Evolutionary conservation across 2,329 filamentous ascomycete species (phyloP).

Genomic region (Zalaria obscura): DNA sequence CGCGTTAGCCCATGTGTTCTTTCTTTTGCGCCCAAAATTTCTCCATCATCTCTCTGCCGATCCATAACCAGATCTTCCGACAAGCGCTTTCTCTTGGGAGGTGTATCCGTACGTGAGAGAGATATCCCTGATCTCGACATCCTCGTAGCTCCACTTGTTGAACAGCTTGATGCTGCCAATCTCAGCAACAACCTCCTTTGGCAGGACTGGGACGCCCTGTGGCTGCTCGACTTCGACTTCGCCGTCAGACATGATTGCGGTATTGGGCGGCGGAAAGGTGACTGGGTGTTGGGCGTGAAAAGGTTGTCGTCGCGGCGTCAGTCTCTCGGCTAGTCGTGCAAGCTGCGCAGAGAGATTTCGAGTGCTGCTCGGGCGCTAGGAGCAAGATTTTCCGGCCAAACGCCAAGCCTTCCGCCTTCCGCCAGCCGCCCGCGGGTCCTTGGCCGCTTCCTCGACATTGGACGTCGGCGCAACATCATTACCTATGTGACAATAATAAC

Average conservation of each 20-base stretch:
- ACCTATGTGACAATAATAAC: too few species aligned
- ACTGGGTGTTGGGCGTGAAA: not conserved
- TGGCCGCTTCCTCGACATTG: too few species aligned
- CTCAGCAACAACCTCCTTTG: constrained; percentile 83
- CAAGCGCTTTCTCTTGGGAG: constrained; percentile 4
- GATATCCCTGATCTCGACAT: constrained; percentile 99
- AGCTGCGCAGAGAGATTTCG: too few species aligned
- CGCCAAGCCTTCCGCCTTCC: too few species aligned
- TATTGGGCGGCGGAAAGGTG: constrained; percentile 3
- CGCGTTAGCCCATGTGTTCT: constrained; percentile 10
- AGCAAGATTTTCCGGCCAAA: too few species aligned
- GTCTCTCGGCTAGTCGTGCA: too few species aligned
- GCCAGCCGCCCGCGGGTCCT: too few species aligned
- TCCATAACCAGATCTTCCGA: not conserved
- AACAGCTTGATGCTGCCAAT: constrained; percentile 91
- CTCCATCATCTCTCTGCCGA: not conserved
- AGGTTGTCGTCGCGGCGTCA: too few species aligned
- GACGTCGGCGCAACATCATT: too few species aligned
- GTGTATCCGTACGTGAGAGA: constrained; percentile 77
- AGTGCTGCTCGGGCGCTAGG: too few species aligned
- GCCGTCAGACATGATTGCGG: constrained; percentile 71
- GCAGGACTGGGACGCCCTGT: constrained; percentile 64
- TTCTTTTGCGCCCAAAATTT: constrained; percentile 13
- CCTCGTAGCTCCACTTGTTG: constrained; percentile 97
- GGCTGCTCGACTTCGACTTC: constrained; percentile 93